phyloP scores from a whole-genome alignment of 2,329 filamentous ascomycete genomes.

The Nemania sp. region DNA sequence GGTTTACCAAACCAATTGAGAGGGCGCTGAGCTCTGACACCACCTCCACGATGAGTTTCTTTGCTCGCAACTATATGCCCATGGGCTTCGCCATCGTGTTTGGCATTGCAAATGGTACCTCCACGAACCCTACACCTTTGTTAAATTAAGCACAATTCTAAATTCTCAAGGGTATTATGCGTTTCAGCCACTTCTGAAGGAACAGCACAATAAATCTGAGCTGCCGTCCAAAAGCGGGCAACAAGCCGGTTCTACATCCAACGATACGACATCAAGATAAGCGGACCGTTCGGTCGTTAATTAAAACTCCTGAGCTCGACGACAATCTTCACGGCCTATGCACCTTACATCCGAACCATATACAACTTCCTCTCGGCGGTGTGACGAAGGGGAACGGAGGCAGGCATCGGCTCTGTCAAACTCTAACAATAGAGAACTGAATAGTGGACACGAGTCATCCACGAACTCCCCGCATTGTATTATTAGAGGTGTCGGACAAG shows the following conservation, averaged over 20 bases:
- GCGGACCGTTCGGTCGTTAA: neutral
- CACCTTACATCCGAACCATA: neutral
- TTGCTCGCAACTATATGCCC: slow-evolving; percentile 34
- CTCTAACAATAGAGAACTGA: neutral
- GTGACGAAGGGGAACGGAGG: neutral
- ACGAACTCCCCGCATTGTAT: no score
- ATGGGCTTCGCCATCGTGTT: slow-evolving; percentile 39
- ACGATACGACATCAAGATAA: slow-evolving; percentile 13
- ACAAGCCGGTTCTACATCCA: slow-evolving; percentile 10
- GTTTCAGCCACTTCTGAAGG: slow-evolving; percentile 32
- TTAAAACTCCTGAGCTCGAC: neutral
- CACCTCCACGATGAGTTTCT: slow-evolving; percentile 32
- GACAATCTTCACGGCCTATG: neutral
- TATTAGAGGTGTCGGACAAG: no score
- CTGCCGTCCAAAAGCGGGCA: neutral
- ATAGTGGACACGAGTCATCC: neutral
- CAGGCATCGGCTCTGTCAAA: neutral
- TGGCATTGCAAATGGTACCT: slow-evolving; percentile 42
- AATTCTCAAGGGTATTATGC: slow-evolving; percentile 33
- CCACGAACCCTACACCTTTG: neutral
- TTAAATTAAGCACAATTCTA: neutral
- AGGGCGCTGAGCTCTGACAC: neutral
- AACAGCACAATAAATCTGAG: slow-evolving; percentile 25
- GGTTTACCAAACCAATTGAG: neutral
- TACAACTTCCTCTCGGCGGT: neutral